A percentile compares a stretch with the other conserved stretches of the same genome.
Evolutionary conservation across 495 filamentous ascomycete species (phyloP).

Genomic region (Recurvomyces mirabilis): DNA sequence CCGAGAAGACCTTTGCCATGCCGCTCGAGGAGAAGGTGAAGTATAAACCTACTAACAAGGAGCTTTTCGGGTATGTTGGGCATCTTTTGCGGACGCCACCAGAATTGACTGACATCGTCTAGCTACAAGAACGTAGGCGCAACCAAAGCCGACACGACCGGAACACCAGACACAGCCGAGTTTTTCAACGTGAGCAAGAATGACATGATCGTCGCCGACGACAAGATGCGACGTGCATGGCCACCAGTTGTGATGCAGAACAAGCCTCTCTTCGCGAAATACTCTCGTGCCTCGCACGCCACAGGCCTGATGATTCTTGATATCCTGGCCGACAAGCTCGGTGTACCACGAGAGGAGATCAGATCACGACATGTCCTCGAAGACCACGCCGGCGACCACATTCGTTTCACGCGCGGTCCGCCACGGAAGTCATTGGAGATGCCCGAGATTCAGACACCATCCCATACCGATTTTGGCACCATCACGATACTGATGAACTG

Average conservation of each 20-base stretch:
- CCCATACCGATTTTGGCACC: conserved; percentile 24
- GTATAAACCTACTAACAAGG: conserved; percentile 12
- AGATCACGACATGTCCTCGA: conserved; percentile 11
- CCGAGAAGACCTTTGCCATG: conserved; percentile 8
- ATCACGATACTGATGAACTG: conserved; percentile 26
- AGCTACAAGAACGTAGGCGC: conserved; percentile 21
- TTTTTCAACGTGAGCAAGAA: conserved; percentile 31
- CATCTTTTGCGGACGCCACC: neutral
- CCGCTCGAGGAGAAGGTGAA: conserved; percentile 18
- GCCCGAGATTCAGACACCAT: conserved; percentile 23
- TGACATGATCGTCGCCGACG: conserved; percentile 19
- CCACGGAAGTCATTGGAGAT: conserved; percentile 16
- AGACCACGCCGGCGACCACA: conserved; percentile 21
- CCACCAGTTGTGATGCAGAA: conserved; percentile 7
- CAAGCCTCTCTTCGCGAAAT: conserved; percentile 14
- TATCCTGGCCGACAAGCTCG: conserved; percentile 17
- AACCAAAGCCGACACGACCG: conserved; percentile 16
- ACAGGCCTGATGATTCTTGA: conserved; percentile 18
- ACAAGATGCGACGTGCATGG: conserved; percentile 13
- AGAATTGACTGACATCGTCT: neutral
- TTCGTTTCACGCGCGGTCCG: conserved; percentile 20
- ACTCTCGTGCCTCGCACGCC: conserved; percentile 14
- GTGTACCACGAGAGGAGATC: conserved; percentile 14
- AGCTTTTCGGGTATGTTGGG: conserved; percentile 14
- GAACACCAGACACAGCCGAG: conserved; percentile 18